Base-by-base conservation (phyloP, 768 basidiomycete genomes). In the Punctularia strigosozonata region DNA sequence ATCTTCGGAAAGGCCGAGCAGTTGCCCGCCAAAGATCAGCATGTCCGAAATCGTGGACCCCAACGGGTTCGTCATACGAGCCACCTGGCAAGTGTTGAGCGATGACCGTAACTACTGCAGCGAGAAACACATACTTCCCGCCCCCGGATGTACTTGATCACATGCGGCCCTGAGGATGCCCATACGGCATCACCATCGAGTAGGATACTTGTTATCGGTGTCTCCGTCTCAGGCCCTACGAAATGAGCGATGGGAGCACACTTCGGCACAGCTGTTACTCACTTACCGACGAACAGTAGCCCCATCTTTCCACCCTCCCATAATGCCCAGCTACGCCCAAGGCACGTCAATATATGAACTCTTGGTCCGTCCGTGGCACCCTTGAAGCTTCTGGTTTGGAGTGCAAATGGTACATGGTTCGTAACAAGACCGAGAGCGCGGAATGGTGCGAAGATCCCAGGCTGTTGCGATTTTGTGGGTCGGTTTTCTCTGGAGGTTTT, bases 271-370 rank as follows among this genome's bases (percentile, higher is more conserved):
- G 30, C 17, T 40, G 44, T 17, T 40, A 44, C 38, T 25, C 24
- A 73, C 88, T 63, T 59, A 88, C 94, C 89, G 43, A 92, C 90
- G 55, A 99, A 98, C 25, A 97, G 68, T 41, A 98, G 61, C 23
- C 68, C 70, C 87, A 98, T 91, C 60, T 82, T 90, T 20, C 79
- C 85, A 17, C 89, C 92, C 49, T 95, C 90, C 94, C 94, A 98
- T 52, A 95, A 64, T 14, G 90, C 86, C 92, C 92, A 98, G 46
- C 85, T 75, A 42, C 66, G 75, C 5, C 94, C 92, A 6, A 97
- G 60, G 50, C 86, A 91, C 8, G 89, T 92, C 24, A 95, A 59
- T 31, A 98, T 63, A 45, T 89, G 82, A 41, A 92, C 67, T 34
- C 75, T 73, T 1, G 92, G 90, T 3, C 83, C 86, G 15, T 82